Evolutionary conservation across 345 rosid species (phyloP).

Genomic region (Rhizophora mangle): DNA sequence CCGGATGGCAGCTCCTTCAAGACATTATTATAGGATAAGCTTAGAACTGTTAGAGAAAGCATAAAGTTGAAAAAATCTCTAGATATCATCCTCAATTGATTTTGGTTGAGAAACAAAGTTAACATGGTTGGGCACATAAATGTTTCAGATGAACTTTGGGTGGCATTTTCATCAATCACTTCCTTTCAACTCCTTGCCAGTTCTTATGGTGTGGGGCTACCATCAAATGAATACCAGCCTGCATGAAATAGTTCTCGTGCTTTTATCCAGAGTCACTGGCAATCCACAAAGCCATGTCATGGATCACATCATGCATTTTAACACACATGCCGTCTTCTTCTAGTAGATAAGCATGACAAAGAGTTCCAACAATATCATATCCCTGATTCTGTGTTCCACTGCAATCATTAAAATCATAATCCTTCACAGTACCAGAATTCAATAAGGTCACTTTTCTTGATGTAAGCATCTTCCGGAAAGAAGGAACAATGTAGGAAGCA

Average conservation of each 20-base stretch:
- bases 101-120: too few relatives aligned
- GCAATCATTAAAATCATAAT: background rate
- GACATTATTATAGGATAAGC: background rate
- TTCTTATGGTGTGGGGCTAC: background rate
- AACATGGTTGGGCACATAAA: too few relatives aligned
- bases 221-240: background rate
- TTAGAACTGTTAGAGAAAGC: too few relatives aligned
- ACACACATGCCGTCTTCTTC: conserved; percentile 6
- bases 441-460: background rate
- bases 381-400: background rate
- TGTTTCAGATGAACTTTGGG: too few relatives aligned
- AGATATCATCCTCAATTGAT: too few relatives aligned
- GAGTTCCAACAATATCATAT: conserved; percentile 19
- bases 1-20: conserved; percentile 7
- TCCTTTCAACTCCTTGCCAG: too few relatives aligned
- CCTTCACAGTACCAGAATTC: conserved; percentile 22
- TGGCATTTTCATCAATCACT: too few relatives aligned
- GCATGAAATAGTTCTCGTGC: background rate
- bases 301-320: conserved; percentile 40
- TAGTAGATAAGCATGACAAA: conserved; percentile 24
- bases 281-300: conserved; percentile 41
- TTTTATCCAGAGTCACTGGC: conserved; percentile 3
- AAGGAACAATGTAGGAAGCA: too few relatives aligned
- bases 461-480: conserved; percentile 18
- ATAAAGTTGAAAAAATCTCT: too few relatives aligned